Evolutionary conservation across 1,284 basidiomycete species (phyloP), one percentile per base, ranked within the genome.

Genomic region (Thecaphora frezii): DNA sequence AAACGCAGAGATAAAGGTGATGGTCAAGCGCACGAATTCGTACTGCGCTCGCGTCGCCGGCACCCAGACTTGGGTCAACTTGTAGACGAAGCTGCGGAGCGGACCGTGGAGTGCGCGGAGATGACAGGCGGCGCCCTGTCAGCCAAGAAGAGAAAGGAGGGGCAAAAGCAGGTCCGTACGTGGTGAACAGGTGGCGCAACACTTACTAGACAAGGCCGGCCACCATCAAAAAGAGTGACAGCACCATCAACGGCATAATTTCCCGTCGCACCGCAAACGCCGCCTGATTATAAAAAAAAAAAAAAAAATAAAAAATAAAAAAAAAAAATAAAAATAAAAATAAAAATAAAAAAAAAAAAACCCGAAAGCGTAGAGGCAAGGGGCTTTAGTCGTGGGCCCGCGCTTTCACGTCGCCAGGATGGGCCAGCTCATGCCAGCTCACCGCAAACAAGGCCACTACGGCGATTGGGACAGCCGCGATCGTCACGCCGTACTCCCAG

Each of bases 1-100:
- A 43, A 74, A 71, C 16, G 50, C 61, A 21, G 60, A 62, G 41
- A 74, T 65, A 41, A 73, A 73, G 12, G 73, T 73, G 25, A 74
- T 64, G 16, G 64, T 74, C 9, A 62, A 62, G 21, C 60, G 59
- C 13, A 73, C 71, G 28, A 65, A 66, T 3, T 47, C 54, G 42
- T 74, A 74, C 46, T 69, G 23, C 19, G 51, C 52, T 22, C 51
- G 41, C 25, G 71, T 71, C 7, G 48, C 41, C 2, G 71, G 69
- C 13, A 57, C 46, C 61, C 66, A 74, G 24, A 74, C 71, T 41
- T 64, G 60, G 9, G 58, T 63, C 23, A 72, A 25, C 51, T 72
- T 65, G 48, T 56, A 65, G 2, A 62, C 58, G 45, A 61, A 60
- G 49, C 33, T 39, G 21, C 7, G 28, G 13, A 5, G 28, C 7